Conservation (phyloP, 148 eudicot species). For the Silene uniflora region DNA sequence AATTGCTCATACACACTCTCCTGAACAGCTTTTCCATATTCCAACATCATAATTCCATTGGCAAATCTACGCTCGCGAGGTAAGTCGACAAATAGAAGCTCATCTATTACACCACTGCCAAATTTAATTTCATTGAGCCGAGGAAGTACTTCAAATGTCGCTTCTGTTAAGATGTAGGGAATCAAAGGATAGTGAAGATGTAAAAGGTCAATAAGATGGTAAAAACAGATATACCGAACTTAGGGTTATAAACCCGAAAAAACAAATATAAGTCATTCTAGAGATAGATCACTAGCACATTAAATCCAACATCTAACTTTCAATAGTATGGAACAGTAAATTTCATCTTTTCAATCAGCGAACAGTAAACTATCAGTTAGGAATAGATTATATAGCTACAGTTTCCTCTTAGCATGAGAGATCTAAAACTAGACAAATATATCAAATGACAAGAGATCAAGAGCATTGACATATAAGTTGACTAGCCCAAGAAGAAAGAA, state of each 20-base stretch:
- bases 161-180: slow-evolving; percentile 47
- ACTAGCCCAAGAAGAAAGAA: no score
- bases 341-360: neutral
- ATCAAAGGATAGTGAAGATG: neutral
- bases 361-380: neutral
- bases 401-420: neutral
- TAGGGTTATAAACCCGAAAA: neutral
- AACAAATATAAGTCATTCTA: neutral
- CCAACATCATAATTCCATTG: slow-evolving; percentile 80
- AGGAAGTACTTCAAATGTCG: slow-evolving; percentile 93
- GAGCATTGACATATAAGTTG: neutral
- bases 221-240: neutral
- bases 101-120: slow-evolving; percentile 87
- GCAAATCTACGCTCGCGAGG: slow-evolving; percentile 77
- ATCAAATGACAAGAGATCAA: neutral
- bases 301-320: neutral
- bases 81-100: slow-evolving; percentile 78
- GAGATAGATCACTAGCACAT: neutral
- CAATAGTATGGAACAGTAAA: neutral
- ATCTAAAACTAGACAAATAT: neutral
- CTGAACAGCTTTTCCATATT: slow-evolving; percentile 86
- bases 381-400: neutral
- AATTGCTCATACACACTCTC: slow-evolving; percentile 94
- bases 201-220: neutral
- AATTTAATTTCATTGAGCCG: slow-evolving; percentile 88